A percentile compares a stretch with the other conserved stretches of the same genome.
Evolutionary conservation across 495 filamentous ascomycete species (phyloP).

Genomic region (Penicillium waksmanii): DNA sequence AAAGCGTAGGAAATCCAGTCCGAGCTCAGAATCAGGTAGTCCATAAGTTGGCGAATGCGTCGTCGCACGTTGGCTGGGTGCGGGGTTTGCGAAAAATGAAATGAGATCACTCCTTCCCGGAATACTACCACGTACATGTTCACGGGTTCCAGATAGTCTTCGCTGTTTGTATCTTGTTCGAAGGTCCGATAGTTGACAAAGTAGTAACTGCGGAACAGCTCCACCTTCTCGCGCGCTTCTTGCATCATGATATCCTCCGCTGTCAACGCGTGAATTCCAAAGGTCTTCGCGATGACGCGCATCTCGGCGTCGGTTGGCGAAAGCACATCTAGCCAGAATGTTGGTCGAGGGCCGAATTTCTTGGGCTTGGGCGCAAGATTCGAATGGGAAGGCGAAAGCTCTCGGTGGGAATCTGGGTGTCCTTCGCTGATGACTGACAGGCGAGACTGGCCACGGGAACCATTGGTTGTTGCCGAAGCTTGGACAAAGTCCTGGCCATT

Average conservation of each 20-base stretch:
- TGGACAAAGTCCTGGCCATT: slow-evolving; percentile 12
- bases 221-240: slow-evolving; percentile 92
- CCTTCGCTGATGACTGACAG: slow-evolving; percentile 43
- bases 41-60: slow-evolving; percentile 88
- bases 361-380: slow-evolving; percentile 51
- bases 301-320: slow-evolving; percentile 92
- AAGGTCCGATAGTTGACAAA: slow-evolving; percentile 98
- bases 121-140: slow-evolving; percentile 99
- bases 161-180: slow-evolving; percentile 86
- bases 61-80: slow-evolving; percentile 95
- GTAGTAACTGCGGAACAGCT: slow-evolving; percentile 96
- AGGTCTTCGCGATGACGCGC: slow-evolving; percentile 87
- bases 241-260: slow-evolving; percentile 95
- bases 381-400: slow-evolving; percentile 28
- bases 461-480: slow-evolving; percentile 1
- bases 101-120: slow-evolving; percentile 90
- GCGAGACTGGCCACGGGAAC: slow-evolving; percentile 24
- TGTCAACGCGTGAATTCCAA: slow-evolving; percentile 86
- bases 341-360: slow-evolving; percentile 84
- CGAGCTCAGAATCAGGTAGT: slow-evolving; percentile 88
- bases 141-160: slow-evolving; percentile 89
- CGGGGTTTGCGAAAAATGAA: slow-evolving; percentile 91
- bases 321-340: slow-evolving; percentile 93
- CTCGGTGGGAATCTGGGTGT: slow-evolving; percentile 32
- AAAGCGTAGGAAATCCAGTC: slow-evolving; percentile 99